A percentile compares a stretch with the other conserved stretches of the same genome.
These are phyloP conservation scores for Nicotiana benthamiana DNA, from an alignment of 257 asterid genomes.

Conservation along the genomic window DNA sequence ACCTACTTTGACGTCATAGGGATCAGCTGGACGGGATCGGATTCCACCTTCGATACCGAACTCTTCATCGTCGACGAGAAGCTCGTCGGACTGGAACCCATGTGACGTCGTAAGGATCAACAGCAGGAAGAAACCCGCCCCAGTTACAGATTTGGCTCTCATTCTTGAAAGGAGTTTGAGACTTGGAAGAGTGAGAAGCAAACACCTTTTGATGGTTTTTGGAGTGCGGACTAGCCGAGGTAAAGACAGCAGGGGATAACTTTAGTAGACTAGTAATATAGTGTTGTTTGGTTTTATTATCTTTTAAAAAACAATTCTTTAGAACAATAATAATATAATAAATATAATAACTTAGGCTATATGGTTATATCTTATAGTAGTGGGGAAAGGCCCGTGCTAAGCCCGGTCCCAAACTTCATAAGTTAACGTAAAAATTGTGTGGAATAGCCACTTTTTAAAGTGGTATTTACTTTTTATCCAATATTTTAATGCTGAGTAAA, in stretches of 20 bases:
- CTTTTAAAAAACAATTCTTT: no score
- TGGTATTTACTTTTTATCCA: no score
- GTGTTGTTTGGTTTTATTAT: neutral
- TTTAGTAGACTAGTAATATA: no score
- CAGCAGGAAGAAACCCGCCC: constrained; percentile 4
- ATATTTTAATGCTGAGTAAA: no score
- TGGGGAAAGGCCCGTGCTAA: no score
- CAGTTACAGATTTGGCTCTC: constrained; percentile 11
- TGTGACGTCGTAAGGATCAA: constrained; percentile 22
- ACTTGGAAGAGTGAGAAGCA: neutral
- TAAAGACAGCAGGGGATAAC: neutral
- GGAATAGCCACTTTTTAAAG: no score
- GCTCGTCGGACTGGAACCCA: constrained; percentile 88
- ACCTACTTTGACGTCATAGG: constrained; percentile 20
- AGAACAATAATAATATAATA: no score
- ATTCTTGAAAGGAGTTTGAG: constrained; percentile 7
- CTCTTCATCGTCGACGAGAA: constrained; percentile 76
- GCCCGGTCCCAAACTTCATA: no score
- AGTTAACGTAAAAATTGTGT: no score
- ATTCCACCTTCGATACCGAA: constrained; percentile 69
- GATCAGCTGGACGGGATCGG: constrained; percentile 25
- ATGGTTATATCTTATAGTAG: no score
- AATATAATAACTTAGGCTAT: no score
- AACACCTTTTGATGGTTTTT: neutral
- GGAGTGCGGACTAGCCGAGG: no score